Percentiles rank a stretch among this genome's conserved stretches.
Conservation (phyloP, 2,329 filamentous ascomycete genomes). For the Salinomyces thailandicus region DNA sequence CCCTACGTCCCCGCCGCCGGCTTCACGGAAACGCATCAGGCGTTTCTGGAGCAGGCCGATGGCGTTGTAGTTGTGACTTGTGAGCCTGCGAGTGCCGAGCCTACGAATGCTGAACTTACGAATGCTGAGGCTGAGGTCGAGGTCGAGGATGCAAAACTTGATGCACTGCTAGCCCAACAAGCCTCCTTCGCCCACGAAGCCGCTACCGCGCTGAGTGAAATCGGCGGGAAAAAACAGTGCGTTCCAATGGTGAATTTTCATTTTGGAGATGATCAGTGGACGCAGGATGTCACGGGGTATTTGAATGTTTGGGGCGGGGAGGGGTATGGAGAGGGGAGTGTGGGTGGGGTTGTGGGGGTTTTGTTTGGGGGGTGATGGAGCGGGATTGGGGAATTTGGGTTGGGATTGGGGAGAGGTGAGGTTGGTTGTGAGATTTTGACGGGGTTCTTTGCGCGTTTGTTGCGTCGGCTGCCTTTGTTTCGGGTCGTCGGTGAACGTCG, state of each 20-base stretch:
- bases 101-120: not conserved
- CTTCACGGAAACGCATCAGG: slow-evolving; percentile 53
- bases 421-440: no score
- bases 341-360: not conserved
- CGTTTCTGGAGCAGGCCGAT: slow-evolving; percentile 51
- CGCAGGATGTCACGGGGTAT: not conserved
- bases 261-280: slow-evolving; percentile 3
- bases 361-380: no score
- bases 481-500: no score
- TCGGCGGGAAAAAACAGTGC: not conserved
- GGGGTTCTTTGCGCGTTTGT: no score
- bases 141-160: not conserved
- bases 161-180: slow-evolving; percentile 1
- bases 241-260: slow-evolving; percentile 2
- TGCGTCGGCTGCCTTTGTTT: no score
- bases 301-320: slow-evolving; percentile 3
- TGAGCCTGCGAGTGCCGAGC: slow-evolving; percentile 4
- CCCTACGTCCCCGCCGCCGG: slow-evolving; percentile 57
- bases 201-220: not conserved
- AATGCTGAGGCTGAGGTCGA: not conserved
- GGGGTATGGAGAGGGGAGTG: not conserved
- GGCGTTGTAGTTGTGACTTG: slow-evolving; percentile 53
- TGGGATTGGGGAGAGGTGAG: no score
- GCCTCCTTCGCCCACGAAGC: slow-evolving; percentile 1
- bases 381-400: no score